Percentiles rank a stretch among this genome's conserved stretches.
Conservation (phyloP, 305 asterid species). For the Solanum aculeatissimum region DNA sequence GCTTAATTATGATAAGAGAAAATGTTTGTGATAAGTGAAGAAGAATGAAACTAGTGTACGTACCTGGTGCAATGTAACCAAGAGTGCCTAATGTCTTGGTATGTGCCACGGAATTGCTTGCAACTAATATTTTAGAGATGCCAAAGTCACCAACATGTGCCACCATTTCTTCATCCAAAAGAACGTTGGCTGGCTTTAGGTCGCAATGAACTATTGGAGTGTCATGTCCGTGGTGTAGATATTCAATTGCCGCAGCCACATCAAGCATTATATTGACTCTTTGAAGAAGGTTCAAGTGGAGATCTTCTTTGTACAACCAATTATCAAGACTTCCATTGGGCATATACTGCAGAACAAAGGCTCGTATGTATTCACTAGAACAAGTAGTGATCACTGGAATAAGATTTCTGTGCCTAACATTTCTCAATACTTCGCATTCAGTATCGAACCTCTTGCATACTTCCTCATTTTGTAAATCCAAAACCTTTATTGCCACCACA, state of each 20-base stretch:
- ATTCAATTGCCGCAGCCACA: conserved; percentile 11
- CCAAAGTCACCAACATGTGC: conserved; percentile 19
- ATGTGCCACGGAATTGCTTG: not conserved
- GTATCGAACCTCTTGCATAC: not conserved
- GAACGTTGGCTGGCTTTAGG: conserved; percentile 20
- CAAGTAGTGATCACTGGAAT: not conserved
- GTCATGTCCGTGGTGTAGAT: conserved; percentile 12
- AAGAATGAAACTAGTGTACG: not conserved
- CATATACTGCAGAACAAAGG: not conserved
- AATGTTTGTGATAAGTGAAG: not conserved
- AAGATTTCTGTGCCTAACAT: conserved; percentile 3
- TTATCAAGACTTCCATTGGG: not conserved
- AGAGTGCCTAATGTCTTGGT: conserved; percentile 22
- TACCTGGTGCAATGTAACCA: conserved; percentile 26
- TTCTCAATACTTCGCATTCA: not conserved
- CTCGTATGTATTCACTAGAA: not conserved
- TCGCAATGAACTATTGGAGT: conserved; percentile 13
- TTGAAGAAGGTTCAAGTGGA: not conserved
- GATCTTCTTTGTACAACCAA: not conserved
- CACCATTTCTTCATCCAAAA: conserved; percentile 15
- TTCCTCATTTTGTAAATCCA: not conserved
- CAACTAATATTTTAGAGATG: conserved; percentile 10
- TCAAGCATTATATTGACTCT: not conserved
- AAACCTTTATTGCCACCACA: conserved; percentile 1
- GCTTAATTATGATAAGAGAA: not conserved